A percentile compares a stretch with the other conserved stretches of the same genome.
Evolutionary conservation across 2,329 filamentous ascomycete genomes (phyloP).

Genomic region (Cytospora leucostoma): DNA sequence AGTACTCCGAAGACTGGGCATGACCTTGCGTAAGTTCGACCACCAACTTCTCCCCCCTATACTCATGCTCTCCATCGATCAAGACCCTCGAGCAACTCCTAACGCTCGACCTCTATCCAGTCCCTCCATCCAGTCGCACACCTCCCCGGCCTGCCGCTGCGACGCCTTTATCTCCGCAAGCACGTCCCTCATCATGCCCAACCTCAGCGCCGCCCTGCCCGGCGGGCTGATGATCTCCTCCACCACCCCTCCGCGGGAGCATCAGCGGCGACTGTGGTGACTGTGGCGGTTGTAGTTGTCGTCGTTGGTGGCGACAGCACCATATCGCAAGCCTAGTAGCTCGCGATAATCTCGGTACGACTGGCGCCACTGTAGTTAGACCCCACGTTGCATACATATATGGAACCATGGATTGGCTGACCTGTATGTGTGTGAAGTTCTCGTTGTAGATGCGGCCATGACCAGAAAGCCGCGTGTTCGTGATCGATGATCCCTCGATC

Average conservation of each 20-base stretch:
- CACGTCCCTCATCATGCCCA: slow-evolving; percentile 49
- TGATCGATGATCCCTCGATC: no score
- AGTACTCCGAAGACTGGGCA: slow-evolving; percentile 22
- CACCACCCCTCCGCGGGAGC: no score
- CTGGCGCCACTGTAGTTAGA: no score
- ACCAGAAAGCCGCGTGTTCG: no score
- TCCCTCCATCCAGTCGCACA: slow-evolving; percentile 31
- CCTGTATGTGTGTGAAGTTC: no score
- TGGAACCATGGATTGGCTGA: no score
- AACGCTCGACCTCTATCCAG: slow-evolving; percentile 21
- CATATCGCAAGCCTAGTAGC: slow-evolving; percentile 54
- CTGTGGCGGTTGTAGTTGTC: no score
- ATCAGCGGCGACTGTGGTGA: no score
- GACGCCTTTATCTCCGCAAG: slow-evolving; percentile 44
- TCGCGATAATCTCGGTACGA: no score
- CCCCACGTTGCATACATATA: no score
- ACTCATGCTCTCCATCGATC: slow-evolving; percentile 35
- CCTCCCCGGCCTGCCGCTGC: slow-evolving; percentile 38
- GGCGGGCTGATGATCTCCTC: slow-evolving; percentile 34
- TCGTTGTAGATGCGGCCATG: no score
- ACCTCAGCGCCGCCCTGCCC: slow-evolving; percentile 34
- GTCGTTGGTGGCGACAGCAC: slow-evolving; percentile 47
- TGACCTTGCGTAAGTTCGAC: slow-evolving; percentile 30
- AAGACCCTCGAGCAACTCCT: slow-evolving; percentile 24
- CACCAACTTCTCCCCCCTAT: slow-evolving; percentile 44